A percentile compares a stretch with the other conserved stretches of the same genome.
Conservation (phyloP, 2,329 filamentous ascomycete genomes). For the Chaetomiaceae sp. region DNA sequence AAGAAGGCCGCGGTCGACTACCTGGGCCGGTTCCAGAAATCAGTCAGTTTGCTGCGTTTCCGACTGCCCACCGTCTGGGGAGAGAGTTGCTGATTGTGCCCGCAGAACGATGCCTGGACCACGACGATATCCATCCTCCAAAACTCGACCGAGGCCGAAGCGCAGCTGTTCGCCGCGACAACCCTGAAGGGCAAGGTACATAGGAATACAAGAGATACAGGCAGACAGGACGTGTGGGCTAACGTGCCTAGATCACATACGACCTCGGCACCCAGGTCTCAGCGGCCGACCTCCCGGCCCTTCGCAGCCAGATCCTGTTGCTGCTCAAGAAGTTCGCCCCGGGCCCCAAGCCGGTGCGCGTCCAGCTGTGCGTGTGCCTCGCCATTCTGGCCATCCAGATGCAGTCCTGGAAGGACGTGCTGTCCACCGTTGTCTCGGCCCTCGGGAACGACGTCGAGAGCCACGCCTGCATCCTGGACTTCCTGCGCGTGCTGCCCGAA, state of each 20-base stretch:
- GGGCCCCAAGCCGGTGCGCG: slow-evolving; percentile 78
- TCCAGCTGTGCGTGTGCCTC: slow-evolving; percentile 91
- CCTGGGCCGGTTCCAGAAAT: slow-evolving; percentile 95
- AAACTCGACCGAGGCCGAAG: slow-evolving; percentile 73
- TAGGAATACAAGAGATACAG: background rate
- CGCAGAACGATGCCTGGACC: slow-evolving; percentile 85
- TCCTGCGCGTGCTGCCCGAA: slow-evolving; percentile 92
- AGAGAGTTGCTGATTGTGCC: background rate
- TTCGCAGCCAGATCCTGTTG: slow-evolving; percentile 78
- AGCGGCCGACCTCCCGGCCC: slow-evolving; percentile 63
- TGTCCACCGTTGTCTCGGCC: slow-evolving; percentile 72
- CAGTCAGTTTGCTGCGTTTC: slow-evolving; percentile 56
- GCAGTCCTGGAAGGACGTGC: slow-evolving; percentile 90
- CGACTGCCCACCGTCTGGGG: background rate
- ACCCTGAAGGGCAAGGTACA: slow-evolving; percentile 95
- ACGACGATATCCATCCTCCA: slow-evolving; percentile 83
- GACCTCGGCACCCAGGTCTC: slow-evolving; percentile 84
- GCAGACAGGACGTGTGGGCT: slow-evolving; percentile 2
- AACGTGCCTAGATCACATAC: slow-evolving; percentile 73
- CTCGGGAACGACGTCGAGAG: slow-evolving; percentile 72
- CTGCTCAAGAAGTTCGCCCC: slow-evolving; percentile 76
- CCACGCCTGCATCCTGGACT: slow-evolving; percentile 87
- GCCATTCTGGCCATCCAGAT: slow-evolving; percentile 95
- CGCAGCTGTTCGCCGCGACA: slow-evolving; percentile 91
- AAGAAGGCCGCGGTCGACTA: slow-evolving; percentile 80